Percentiles rank a stretch among this genome's conserved stretches.
Conservation (phyloP, 768 basidiomycete species). For the Favolaschia claudopus region DNA sequence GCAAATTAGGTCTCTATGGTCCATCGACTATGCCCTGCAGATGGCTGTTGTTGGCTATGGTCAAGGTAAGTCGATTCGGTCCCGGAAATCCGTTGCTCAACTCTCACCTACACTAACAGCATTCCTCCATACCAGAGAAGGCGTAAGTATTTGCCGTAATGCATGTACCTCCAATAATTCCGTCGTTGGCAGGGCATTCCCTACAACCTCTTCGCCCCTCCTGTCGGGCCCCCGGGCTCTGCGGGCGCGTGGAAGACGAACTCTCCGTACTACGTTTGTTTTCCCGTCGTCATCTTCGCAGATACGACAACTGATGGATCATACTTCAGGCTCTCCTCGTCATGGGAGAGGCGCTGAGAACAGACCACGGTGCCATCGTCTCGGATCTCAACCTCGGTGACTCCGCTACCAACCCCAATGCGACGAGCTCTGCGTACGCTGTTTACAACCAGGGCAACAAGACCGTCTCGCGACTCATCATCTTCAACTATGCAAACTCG, state of each 20-base stretch:
- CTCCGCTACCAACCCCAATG: constrained; percentile 44
- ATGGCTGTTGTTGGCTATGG: not conserved
- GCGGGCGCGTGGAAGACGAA: constrained; percentile 55
- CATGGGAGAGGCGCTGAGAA: constrained; percentile 51
- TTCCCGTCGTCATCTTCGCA: not conserved
- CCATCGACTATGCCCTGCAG: constrained; percentile 54
- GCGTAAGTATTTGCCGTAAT: constrained; percentile 11
- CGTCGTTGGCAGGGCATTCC: constrained; percentile 42
- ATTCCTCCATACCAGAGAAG: constrained; percentile 62
- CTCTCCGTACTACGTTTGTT: constrained; percentile 51
- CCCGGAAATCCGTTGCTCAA: not conserved
- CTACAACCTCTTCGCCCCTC: constrained; percentile 59
- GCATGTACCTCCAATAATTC: not conserved
- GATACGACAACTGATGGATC: not conserved
- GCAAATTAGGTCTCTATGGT: too few species aligned
- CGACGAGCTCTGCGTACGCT: constrained; percentile 61
- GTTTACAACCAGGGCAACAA: constrained; percentile 61
- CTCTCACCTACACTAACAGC: constrained; percentile 36
- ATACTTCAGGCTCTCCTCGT: constrained; percentile 45
- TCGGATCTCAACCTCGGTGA: constrained; percentile 53
- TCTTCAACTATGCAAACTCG: constrained; percentile 61
- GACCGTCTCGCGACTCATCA: constrained; percentile 48
- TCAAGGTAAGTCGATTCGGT: constrained; percentile 7
- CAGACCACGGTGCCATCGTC: constrained; percentile 50
- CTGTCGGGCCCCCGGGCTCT: constrained; percentile 41